Evolutionary conservation across 108 stramenopile genomes (phyloP), one percentile per base, ranked within the genome.

Genomic region (Epipyxis sp.): DNA sequence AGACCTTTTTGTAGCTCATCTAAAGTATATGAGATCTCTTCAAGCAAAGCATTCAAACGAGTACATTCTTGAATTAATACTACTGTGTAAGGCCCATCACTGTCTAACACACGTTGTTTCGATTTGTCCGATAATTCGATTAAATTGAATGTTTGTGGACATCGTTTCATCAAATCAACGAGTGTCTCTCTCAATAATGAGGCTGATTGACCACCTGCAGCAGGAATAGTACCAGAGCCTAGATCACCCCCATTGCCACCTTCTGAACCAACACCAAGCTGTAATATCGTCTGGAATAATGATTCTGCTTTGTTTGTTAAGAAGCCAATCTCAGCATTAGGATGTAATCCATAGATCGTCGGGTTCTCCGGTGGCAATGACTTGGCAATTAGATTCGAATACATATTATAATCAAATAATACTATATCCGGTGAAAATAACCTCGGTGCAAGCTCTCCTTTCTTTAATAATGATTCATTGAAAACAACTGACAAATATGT

Each of bases 61-160:
- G 34, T 69, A 59, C 88, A 88, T 44, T 90, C 89, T 86, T 90
- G 89, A 41, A 90, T 42, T 32, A 79, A 81, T 40, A 85, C 80
- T 40, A 85, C 82, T 6, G 80, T 59, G 37, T 61, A 85, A 1
- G 84, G 84, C 1, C 82, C 82, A 59, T 54, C 58, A 29, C 35
- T 20, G 1, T 59, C 76, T 32, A 6, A 2, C n/a, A 77, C 10
- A 37, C 27, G 59, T 10, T 2, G 59, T 20, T 77, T 77, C 58
- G 3, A 25, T 37, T 40, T 43, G 13, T 77, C 34, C 3, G 46
- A 39, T 13, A 77, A 13, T 20, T 54, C 58, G 20, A 59, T 25
- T 20, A 77, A 13, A 29, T 77, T 2, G 61, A 77, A 77, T 20
- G 34, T 6, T 32, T 13, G 43, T 10, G 76, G 76, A 77, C 46